Evolutionary conservation across 768 basidiomycete genomes (phyloP).

Genomic region (Pleurotus citrinopileatus): DNA sequence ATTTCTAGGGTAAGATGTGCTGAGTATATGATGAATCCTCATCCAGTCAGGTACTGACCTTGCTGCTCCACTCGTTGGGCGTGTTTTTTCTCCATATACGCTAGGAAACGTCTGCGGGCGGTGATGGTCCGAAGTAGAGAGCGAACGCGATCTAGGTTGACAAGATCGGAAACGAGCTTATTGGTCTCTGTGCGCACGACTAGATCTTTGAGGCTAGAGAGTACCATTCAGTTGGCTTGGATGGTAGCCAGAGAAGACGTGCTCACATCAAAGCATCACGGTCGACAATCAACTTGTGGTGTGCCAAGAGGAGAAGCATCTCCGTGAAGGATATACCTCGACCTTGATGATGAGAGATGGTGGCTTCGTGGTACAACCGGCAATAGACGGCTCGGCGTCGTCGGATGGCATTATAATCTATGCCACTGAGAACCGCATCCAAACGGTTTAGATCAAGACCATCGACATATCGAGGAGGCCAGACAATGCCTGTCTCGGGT

Average conservation of each 20-base stretch:
- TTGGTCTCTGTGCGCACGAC: conserved; percentile 73
- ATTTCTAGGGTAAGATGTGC: conserved; percentile 42
- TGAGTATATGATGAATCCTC: background rate
- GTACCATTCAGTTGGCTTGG: conserved; percentile 11
- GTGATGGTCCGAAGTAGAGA: conserved; percentile 78
- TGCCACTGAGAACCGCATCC: conserved; percentile 49
- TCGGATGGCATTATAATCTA: conserved; percentile 65
- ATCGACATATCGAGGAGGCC: conserved; percentile 33
- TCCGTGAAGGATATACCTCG: conserved; percentile 88
- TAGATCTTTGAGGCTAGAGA: conserved; percentile 75
- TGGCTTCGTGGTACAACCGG: conserved; percentile 85
- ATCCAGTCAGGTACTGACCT: conserved; percentile 32
- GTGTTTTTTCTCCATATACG: conserved; percentile 39
- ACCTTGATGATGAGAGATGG: conserved; percentile 63
- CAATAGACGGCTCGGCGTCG: conserved; percentile 69
- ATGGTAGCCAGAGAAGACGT: background rate
- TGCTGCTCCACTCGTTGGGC: conserved; percentile 34
- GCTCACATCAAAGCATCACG: conserved; percentile 84
- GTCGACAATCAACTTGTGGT: conserved; percentile 90
- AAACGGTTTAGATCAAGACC: conserved; percentile 68
- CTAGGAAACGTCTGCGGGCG: conserved; percentile 66
- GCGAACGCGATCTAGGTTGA: conserved; percentile 81
- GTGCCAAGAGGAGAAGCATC: conserved; percentile 85
- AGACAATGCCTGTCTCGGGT: conserved; percentile 29
- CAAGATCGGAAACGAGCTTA: conserved; percentile 76